phyloP scores from a whole-genome alignment of 1,284 basidiomycete species.

The Rhodofomes roseus region DNA sequence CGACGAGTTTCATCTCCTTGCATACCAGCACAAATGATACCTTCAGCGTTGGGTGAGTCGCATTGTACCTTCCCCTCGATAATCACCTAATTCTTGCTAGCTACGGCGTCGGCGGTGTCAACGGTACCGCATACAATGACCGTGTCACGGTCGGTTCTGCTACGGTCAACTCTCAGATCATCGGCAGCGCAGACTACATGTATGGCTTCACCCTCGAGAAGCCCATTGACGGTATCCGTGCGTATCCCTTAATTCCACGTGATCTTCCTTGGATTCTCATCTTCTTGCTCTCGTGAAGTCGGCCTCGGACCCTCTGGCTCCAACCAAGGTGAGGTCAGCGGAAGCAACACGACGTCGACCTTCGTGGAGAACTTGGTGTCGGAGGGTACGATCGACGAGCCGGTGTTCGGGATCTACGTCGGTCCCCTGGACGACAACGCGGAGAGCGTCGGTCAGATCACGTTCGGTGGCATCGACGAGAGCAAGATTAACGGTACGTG shows the following conservation, averaged over 20 bases:
- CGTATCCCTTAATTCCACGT: neutral
- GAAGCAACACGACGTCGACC: conserved; percentile 6
- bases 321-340: neutral
- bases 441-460: conserved; percentile 3
- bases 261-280: too few species aligned
- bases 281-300: neutral
- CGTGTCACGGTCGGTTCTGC: conserved; percentile 12
- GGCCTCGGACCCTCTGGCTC: conserved; percentile 5
- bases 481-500: conserved; percentile 2
- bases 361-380: conserved; percentile 6
- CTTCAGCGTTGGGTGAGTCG: conserved; percentile 4
- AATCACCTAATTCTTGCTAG: neutral
- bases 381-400: conserved; percentile 4
- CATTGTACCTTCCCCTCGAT: neutral
- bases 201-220: conserved; percentile 3
- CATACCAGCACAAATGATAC: conserved; percentile 4
- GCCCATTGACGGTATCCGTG: conserved; percentile 7
- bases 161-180: conserved; percentile 7
- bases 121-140: conserved; percentile 11
- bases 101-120: conserved; percentile 9
- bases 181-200: conserved; percentile 7
- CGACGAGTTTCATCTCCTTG: neutral
- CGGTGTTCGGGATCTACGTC: conserved; percentile 7
- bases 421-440: neutral
- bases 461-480: conserved; percentile 7